Base-by-base conservation (phyloP, 345 rosid genomes). In the Nephelium lappaceum region DNA sequence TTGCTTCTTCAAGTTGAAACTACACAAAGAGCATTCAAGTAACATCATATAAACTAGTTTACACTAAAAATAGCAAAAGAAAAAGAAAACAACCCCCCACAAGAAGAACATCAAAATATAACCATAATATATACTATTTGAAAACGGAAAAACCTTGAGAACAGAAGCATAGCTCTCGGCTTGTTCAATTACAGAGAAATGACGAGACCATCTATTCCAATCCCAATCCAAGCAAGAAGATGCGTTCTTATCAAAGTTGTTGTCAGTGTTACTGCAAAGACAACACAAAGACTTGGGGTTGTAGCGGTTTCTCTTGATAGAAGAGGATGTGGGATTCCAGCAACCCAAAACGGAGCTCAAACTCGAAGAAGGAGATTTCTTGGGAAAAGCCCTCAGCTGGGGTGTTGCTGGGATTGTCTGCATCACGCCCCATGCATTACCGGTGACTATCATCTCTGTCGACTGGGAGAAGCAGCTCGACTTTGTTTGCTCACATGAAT, bases 1-100 rank as follows among this genome's bases (percentile, higher is more conserved):
- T 85, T 16, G 98, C 98, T 45, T 95, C 97, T 79, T 91, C 93
- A 77, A 95, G 98, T 90, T 95, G 97, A 80, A 87, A 86, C 99
- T 95, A 86, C 31, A 67, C 77, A 68, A 19, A 51, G 67, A 31
- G 2, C 21, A 66, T 62, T 18, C 55, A 49, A 65, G 42, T 12
- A 5, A 15, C 14, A 18, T 67, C 1, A 0, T 6, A 3, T 8
- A 38, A n/a, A 11, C 16, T 45, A n/a, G 10, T 31, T 31, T 2
- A 31, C 36, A 8, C 21, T 23, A 69, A 45, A 57, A 69, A 18
- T 19, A 39, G 6, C 36, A 31, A 31, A 31, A 9, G 7, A 25
- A 53, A 19, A 11, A 57, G 11, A 16, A 53, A 6, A 43, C 15
- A 24, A 45, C 31, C 65, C 51, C 71, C 67, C 36, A 64, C 3